Evolutionary conservation across 2,329 filamentous ascomycete genomes (phyloP).

Genomic region (Albifimbria verrucaria): DNA sequence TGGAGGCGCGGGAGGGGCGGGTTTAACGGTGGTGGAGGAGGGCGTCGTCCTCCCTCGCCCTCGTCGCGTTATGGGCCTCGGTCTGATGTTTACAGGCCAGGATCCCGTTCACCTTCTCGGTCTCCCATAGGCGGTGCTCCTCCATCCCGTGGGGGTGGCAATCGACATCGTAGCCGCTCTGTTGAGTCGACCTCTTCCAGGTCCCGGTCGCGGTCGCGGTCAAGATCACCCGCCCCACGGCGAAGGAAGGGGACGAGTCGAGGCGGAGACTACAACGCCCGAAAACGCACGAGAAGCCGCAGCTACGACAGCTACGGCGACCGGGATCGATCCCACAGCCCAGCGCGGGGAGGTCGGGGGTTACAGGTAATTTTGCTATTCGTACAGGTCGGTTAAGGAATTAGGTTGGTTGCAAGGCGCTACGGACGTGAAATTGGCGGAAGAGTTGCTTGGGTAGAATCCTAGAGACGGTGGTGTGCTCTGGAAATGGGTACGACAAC

Average conservation of each 20-base stretch:
- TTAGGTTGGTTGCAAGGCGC: background rate
- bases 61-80: slow-evolving; percentile 37
- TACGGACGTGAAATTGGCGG: background rate
- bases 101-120: slow-evolving; percentile 46
- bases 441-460: no score
- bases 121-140: slow-evolving; percentile 40
- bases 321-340: slow-evolving; percentile 38
- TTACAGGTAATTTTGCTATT: background rate
- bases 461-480: no score
- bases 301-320: slow-evolving; percentile 41
- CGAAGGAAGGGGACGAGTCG: slow-evolving; percentile 25
- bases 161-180: slow-evolving; percentile 44
- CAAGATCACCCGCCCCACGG: slow-evolving; percentile 35
- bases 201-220: slow-evolving; percentile 48
- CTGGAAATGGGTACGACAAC: no score
- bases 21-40: slow-evolving; percentile 30
- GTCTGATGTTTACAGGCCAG: slow-evolving; percentile 61
- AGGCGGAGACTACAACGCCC: slow-evolving; percentile 27
- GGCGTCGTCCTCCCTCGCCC: slow-evolving; percentile 33
- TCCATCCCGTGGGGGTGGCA: slow-evolving; percentile 26
- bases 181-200: slow-evolving; percentile 42
- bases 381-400: background rate
- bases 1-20: slow-evolving; percentile 21
- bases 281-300: slow-evolving; percentile 46
- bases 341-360: slow-evolving; percentile 22